A percentile compares a stretch with the other conserved stretches of the same genome.
Evolutionary conservation across 768 basidiomycete species (phyloP).

Genomic region (Dentipellis fragilis): DNA sequence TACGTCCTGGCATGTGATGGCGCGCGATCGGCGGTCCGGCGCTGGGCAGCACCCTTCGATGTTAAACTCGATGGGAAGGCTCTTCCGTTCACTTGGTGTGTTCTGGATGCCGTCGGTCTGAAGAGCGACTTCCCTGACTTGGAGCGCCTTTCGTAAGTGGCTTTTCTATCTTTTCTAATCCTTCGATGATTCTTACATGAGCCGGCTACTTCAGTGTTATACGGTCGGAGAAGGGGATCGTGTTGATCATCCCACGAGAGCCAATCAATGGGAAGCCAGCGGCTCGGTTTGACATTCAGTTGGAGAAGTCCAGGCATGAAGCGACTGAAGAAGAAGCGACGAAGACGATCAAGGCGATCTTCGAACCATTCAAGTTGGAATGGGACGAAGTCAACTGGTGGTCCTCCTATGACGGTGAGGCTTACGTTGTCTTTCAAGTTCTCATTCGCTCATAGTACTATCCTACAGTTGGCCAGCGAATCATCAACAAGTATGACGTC

Average conservation of each 20-base stretch:
- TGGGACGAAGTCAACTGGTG: slow-evolving; percentile 9
- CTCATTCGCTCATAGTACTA: background rate
- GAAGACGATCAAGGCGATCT: slow-evolving; percentile 5
- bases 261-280: slow-evolving; percentile 8
- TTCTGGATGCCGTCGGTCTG: slow-evolving; percentile 5
- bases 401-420: slow-evolving; percentile 6
- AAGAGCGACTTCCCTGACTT: slow-evolving; percentile 7
- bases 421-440: background rate
- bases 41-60: slow-evolving; percentile 1
- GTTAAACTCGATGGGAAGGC: slow-evolving; percentile 2
- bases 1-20: slow-evolving; percentile 6
- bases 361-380: slow-evolving; percentile 4
- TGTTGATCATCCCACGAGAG: slow-evolving; percentile 5
- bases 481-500: slow-evolving; percentile 6
- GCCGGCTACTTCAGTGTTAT: background rate
- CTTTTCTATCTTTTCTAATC: background rate
- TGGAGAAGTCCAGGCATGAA: slow-evolving; percentile 5
- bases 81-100: slow-evolving; percentile 6
- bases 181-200: background rate
- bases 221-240: slow-evolving; percentile 5
- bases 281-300: slow-evolving; percentile 4
- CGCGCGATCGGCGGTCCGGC: background rate
- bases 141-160: slow-evolving; percentile 3
- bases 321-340: slow-evolving; percentile 4
- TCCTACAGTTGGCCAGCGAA: background rate